Conservation (phyloP, 306 rosid species). For the Rubus parviflorus region DNA sequence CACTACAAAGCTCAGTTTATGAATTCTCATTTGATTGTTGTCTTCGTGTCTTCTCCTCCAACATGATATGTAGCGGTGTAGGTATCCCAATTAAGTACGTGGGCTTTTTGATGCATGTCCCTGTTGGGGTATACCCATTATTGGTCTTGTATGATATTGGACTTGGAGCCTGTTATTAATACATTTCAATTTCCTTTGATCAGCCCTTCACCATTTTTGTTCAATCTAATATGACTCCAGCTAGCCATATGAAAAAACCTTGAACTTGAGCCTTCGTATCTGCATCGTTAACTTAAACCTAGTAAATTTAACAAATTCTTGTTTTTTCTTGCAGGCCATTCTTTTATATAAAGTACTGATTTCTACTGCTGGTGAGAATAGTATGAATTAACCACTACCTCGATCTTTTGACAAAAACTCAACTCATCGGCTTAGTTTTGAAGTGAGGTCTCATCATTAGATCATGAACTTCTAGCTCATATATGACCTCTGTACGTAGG, state of each 20-base stretch:
- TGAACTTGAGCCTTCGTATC: neutral
- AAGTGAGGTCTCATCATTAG: neutral
- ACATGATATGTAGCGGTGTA: too few species aligned
- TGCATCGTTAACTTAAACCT: neutral
- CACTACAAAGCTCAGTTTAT: too few species aligned
- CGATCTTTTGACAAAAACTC: neutral
- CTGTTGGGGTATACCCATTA: too few species aligned
- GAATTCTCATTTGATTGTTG: too few species aligned
- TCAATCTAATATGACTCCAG: too few species aligned
- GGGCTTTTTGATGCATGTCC: too few species aligned
- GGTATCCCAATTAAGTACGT: too few species aligned
- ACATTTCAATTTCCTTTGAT: too few species aligned
- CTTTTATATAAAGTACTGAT: neutral
- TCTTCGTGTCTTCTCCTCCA: too few species aligned
- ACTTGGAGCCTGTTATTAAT: too few species aligned
- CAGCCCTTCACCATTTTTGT: too few species aligned
- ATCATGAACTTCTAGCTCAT: neutral
- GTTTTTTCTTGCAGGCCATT: conserved; percentile 1
- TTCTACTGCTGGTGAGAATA: neutral
- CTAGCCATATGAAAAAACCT: neutral
- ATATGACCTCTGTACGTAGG: conserved; percentile 7
- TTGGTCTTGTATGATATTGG: too few species aligned
- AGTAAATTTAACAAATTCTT: neutral
- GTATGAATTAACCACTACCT: neutral
- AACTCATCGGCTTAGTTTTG: neutral